Percentiles rank a stretch among this genome's conserved stretches.
Conservation (phyloP, 768 basidiomycete genomes). For the Pleurotus platypus region DNA sequence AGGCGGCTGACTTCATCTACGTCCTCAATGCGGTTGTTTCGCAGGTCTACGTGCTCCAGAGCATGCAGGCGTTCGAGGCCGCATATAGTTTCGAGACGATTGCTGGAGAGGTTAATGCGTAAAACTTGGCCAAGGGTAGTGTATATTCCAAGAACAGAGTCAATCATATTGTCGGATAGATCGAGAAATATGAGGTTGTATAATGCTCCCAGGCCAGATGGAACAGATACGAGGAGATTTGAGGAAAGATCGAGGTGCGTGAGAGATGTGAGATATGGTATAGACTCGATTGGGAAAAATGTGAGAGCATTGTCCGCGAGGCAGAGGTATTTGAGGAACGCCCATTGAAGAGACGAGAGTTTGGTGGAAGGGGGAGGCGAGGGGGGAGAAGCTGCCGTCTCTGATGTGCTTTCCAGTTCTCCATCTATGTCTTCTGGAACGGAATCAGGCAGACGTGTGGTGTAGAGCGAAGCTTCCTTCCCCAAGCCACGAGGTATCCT, state of each 20-base stretch:
- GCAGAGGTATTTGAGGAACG: constrained; percentile 69
- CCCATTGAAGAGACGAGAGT: constrained; percentile 67
- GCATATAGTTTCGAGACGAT: constrained; percentile 92
- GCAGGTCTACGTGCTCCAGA: constrained; percentile 82
- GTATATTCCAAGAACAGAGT: constrained; percentile 89
- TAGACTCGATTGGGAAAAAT: constrained; percentile 65
- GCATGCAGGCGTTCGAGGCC: constrained; percentile 88
- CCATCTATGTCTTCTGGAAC: constrained; percentile 47
- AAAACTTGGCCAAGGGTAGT: constrained; percentile 74
- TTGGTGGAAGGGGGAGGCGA: constrained; percentile 28
- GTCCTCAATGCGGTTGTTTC: constrained; percentile 77
- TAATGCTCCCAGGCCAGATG: constrained; percentile 67
- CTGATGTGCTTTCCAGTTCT: constrained; percentile 12
- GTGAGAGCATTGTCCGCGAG: constrained; percentile 80
- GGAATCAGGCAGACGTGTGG: constrained; percentile 50
- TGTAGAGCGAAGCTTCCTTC: constrained; percentile 43
- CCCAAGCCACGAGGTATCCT: constrained; percentile 35
- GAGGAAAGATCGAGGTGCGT: constrained; percentile 87
- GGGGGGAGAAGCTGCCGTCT: constrained; percentile 11
- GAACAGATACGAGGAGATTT: constrained; percentile 88
- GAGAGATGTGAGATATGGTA: constrained; percentile 67
- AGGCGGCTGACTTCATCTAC: constrained; percentile 82
- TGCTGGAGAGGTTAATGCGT: constrained; percentile 75
- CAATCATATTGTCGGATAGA: constrained; percentile 96
- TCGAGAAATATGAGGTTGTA: constrained; percentile 87